Conservation (phyloP, 768 basidiomycete genomes). For the Psilocybe azurescens region DNA sequence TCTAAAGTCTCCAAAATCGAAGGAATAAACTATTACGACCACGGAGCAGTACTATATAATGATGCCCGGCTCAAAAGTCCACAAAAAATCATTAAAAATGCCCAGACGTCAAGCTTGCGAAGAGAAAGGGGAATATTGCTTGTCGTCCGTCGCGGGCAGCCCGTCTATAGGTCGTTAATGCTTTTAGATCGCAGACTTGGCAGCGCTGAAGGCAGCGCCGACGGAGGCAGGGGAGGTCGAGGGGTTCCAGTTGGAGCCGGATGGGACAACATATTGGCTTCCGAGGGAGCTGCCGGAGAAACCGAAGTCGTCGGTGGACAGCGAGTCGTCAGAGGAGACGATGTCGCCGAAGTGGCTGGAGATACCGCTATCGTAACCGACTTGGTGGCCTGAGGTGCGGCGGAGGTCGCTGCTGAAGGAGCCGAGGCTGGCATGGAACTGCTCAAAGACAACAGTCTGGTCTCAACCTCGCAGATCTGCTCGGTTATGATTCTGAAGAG, state of each 20-base stretch:
- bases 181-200: conserved; percentile 29
- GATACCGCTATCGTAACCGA: conserved; percentile 44
- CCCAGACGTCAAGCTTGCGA: conserved; percentile 18
- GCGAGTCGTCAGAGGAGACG: conserved; percentile 38
- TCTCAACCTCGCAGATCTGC: conserved; percentile 54
- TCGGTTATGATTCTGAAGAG: conserved; percentile 45
- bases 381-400: conserved; percentile 39
- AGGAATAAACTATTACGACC: conserved; percentile 21
- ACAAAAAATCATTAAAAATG: conserved; percentile 11
- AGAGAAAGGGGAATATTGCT: conserved; percentile 12
- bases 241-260: conserved; percentile 45
- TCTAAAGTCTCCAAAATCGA: conserved; percentile 16
- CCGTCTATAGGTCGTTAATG: not conserved
- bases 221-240: conserved; percentile 33
- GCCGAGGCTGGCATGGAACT: conserved; percentile 42
- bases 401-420: conserved; percentile 45
- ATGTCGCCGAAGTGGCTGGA: conserved; percentile 37
- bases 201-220: conserved; percentile 37
- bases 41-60: conserved; percentile 18
- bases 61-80: conserved; percentile 21
- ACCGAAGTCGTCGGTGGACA: conserved; percentile 41
- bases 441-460: conserved; percentile 49
- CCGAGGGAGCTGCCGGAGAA: conserved; percentile 47
- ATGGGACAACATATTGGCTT: conserved; percentile 37
- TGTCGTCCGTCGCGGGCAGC: conserved; percentile 10